Evolutionary conservation across 495 filamentous ascomycete genomes (phyloP).

Genomic region (Hyaloscypha bicolor): DNA sequence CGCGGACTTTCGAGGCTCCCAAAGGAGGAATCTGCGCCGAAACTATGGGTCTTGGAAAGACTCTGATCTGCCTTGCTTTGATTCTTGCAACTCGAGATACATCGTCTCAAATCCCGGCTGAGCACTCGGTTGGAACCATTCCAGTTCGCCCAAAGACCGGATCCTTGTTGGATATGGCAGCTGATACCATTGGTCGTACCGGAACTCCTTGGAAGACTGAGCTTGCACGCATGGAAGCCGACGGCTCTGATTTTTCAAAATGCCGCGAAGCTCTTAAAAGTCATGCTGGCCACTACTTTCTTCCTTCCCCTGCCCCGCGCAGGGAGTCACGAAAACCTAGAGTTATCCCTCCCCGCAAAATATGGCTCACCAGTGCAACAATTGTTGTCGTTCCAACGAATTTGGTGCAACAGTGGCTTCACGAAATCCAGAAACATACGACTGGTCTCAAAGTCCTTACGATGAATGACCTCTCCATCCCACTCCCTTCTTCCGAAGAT

Average conservation of each 20-base stretch:
- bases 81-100: slow-evolving; percentile 80
- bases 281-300: slow-evolving; percentile 55
- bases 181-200: slow-evolving; percentile 63
- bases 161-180: slow-evolving; percentile 70
- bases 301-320: slow-evolving; percentile 49
- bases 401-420: slow-evolving; percentile 69
- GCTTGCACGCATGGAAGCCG: slow-evolving; percentile 45
- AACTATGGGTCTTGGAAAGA: slow-evolving; percentile 81
- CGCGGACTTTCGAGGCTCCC: slow-evolving; percentile 71
- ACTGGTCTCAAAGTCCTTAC: slow-evolving; percentile 63
- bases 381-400: slow-evolving; percentile 71
- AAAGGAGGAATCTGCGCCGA: slow-evolving; percentile 77
- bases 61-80: slow-evolving; percentile 80
- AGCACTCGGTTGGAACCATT: slow-evolving; percentile 52
- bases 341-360: slow-evolving; percentile 42
- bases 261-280: slow-evolving; percentile 60
- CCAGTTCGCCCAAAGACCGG: slow-evolving; percentile 48
- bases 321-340: slow-evolving; percentile 42
- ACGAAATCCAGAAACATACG: slow-evolving; percentile 72
- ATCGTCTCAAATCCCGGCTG: slow-evolving; percentile 63
- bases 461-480: slow-evolving; percentile 50
- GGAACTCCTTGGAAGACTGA: slow-evolving; percentile 69
- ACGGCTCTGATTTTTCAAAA: slow-evolving; percentile 43
- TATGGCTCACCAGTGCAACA: slow-evolving; percentile 69
- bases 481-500: slow-evolving; percentile 57